Conservation (phyloP, 805 yeast species). For the Blastobotrys muscicola region DNA sequence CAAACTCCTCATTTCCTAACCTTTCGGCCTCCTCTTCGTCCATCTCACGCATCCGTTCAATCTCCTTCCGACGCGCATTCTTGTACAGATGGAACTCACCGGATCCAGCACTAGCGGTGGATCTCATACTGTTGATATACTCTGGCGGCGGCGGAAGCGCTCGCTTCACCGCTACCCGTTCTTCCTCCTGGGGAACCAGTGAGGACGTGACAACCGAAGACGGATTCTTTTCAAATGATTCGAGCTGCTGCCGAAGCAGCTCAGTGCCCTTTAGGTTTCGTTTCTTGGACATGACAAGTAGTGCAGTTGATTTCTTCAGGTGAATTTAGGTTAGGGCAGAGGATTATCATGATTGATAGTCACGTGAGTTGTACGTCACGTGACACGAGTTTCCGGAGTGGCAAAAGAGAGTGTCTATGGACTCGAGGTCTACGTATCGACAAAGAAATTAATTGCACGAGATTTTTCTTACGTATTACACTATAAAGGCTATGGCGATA, state of each 20-base stretch:
- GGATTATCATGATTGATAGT: too few relatives aligned
- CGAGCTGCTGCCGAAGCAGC: slow-evolving; percentile 10
- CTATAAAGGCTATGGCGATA: too few relatives aligned
- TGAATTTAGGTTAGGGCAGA: too few relatives aligned
- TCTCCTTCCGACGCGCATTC: slow-evolving; percentile 24
- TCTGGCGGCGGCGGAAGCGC: not conserved
- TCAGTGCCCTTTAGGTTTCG: not conserved
- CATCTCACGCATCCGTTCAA: slow-evolving; percentile 20
- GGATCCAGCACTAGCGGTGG: slow-evolving; percentile 30
- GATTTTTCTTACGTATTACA: too few relatives aligned
- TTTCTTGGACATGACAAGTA: too few relatives aligned
- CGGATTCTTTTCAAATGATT: slow-evolving; percentile 9
- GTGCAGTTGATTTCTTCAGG: too few relatives aligned
- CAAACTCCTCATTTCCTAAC: slow-evolving; percentile 19
- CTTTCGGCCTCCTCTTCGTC: slow-evolving; percentile 18
- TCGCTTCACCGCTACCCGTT: not conserved
- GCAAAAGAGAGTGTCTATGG: too few relatives aligned
- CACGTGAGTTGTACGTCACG: too few relatives aligned
- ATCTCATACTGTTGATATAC: not conserved
- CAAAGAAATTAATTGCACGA: too few relatives aligned
- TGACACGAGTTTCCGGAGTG: too few relatives aligned
- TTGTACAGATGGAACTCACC: slow-evolving; percentile 32
- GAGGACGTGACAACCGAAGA: too few relatives aligned
- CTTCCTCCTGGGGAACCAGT: not conserved
- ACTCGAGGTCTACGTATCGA: too few relatives aligned